These are phyloP conservation scores for Hanseniaspora osmophila DNA, from an alignment of 805 yeast genomes.

Conservation along the genomic window DNA sequence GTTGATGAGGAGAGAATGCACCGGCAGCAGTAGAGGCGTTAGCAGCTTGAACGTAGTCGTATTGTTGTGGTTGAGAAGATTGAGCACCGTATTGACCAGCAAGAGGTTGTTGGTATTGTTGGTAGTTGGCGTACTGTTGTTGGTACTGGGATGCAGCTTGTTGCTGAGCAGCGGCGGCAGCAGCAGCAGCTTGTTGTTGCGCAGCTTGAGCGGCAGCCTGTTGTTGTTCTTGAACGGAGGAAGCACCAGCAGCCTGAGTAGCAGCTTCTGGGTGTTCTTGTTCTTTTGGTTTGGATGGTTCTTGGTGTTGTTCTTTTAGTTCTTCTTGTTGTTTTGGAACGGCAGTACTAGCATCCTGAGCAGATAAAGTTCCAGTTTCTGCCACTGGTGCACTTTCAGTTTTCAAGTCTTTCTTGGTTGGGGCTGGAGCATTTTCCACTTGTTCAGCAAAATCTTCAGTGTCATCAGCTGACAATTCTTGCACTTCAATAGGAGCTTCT, in stretches of 20 bases:
- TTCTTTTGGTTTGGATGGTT: constrained; percentile 14
- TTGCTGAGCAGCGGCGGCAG: constrained; percentile 10
- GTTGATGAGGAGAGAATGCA: constrained; percentile 4
- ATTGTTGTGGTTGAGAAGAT: constrained; percentile 19
- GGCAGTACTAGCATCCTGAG: constrained; percentile 3
- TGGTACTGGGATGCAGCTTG: constrained; percentile 14
- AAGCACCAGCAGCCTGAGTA: constrained; percentile 9
- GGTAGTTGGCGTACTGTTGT: constrained; percentile 7
- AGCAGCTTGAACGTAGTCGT: constrained; percentile 13
- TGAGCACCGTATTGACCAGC: constrained; percentile 11
- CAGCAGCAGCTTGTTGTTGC: constrained; percentile 8
- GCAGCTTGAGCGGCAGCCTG: constrained; percentile 7
- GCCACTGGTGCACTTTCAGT: constrained; percentile 3
- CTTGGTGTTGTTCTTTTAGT: constrained; percentile 10
- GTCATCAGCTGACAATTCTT: constrained; percentile 4
- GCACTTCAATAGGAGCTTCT: constrained; percentile 4
- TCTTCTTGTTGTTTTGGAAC: constrained; percentile 4
- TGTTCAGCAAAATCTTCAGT: constrained; percentile 4
- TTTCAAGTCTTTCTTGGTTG: too few relatives aligned
- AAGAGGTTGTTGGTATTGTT: constrained; percentile 12
- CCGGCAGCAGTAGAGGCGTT: constrained; percentile 7
- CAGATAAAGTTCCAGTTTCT: constrained; percentile 5
- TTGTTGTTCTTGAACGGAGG: constrained; percentile 8
- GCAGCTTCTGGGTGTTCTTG: constrained; percentile 11
- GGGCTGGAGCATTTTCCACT: constrained; percentile 1